Evolutionary conservation across 2,329 filamentous ascomycete species (phyloP).

Genomic region (Atkinsonella texensis): DNA sequence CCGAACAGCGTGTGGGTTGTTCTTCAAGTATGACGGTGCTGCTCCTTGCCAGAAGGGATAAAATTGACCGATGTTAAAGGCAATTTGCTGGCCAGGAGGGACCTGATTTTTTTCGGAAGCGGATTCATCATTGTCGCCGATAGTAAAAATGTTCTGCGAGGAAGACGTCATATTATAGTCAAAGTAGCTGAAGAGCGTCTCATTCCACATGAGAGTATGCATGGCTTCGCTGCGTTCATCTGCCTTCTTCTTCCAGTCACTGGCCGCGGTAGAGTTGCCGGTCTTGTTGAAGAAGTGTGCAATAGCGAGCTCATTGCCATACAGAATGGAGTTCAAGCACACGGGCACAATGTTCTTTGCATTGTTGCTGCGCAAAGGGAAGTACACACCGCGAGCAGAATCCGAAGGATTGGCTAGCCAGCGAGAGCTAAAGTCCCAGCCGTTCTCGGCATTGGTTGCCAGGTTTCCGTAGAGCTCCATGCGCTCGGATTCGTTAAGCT

Average conservation of each 20-base stretch:
- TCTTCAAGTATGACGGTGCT: constrained; percentile 42
- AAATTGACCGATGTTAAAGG: constrained; percentile 48
- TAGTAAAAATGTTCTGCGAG: constrained; percentile 42
- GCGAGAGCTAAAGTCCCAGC: constrained; percentile 51
- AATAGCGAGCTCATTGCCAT: constrained; percentile 51
- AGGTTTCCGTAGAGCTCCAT: constrained; percentile 47
- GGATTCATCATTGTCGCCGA: constrained; percentile 30
- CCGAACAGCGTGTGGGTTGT: constrained; percentile 46
- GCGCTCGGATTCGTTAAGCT: constrained; percentile 40
- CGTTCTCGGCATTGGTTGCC: constrained; percentile 52
- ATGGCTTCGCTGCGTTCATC: constrained; percentile 46
- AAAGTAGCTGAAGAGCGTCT: constrained; percentile 50
- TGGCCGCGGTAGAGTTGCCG: constrained; percentile 38
- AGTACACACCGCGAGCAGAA: constrained; percentile 47
- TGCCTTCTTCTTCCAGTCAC: constrained; percentile 37
- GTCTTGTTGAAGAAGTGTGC: constrained; percentile 38
- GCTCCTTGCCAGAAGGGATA: constrained; percentile 61
- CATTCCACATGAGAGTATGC: constrained; percentile 52
- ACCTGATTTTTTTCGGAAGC: constrained; percentile 24
- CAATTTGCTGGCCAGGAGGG: constrained; percentile 42
- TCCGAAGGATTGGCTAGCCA: constrained; percentile 47
- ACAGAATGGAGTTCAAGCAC: constrained; percentile 57
- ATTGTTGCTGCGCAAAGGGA: constrained; percentile 53
- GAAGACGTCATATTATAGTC: constrained; percentile 54
- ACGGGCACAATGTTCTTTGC: constrained; percentile 46